A percentile compares a stretch with the other conserved stretches of the same genome.
These are phyloP conservation scores for Colletotrichum godetiae DNA, from an alignment of 2,329 filamentous ascomycete genomes.

Conservation along the genomic window DNA sequence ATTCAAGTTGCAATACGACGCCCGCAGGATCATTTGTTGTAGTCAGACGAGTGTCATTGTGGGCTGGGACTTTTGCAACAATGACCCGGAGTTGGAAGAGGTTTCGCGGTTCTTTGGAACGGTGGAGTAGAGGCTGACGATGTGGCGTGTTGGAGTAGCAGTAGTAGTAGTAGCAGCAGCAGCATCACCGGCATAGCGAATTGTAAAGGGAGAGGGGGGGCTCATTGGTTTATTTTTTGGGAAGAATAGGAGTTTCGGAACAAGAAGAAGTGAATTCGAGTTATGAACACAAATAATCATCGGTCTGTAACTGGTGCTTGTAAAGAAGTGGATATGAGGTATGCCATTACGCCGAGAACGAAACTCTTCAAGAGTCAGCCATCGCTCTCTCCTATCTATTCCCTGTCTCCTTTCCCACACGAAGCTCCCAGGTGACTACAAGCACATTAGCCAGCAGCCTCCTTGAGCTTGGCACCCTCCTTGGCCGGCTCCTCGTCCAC, in stretches of 20 bases:
- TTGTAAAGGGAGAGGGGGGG: background rate
- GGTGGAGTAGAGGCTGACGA: constrained; percentile 56
- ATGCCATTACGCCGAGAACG: background rate
- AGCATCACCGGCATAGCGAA: constrained; percentile 32
- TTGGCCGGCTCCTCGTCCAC: constrained; percentile 89
- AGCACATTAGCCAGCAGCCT: constrained; percentile 71
- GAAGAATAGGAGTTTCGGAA: constrained; percentile 1
- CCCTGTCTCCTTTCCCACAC: background rate
- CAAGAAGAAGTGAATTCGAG: constrained; percentile 9
- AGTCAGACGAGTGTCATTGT: constrained; percentile 92
- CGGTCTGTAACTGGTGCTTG: background rate
- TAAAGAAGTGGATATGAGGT: background rate
- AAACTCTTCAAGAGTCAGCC: background rate
- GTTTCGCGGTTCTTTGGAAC: constrained; percentile 82
- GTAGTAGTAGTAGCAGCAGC: constrained; percentile 9
- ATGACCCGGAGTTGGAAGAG: constrained; percentile 82
- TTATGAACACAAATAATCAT: background rate
- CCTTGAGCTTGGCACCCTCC: constrained; percentile 82
- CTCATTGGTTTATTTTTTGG: background rate
- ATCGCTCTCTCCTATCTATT: background rate
- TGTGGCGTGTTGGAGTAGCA: background rate
- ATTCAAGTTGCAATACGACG: constrained; percentile 98
- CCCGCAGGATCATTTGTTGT: constrained; percentile 91
- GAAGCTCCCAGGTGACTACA: background rate
- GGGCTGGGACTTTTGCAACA: constrained; percentile 97